Base-by-base conservation (phyloP, 208 protist species). In the Trypanosoma platydactyli region DNA sequence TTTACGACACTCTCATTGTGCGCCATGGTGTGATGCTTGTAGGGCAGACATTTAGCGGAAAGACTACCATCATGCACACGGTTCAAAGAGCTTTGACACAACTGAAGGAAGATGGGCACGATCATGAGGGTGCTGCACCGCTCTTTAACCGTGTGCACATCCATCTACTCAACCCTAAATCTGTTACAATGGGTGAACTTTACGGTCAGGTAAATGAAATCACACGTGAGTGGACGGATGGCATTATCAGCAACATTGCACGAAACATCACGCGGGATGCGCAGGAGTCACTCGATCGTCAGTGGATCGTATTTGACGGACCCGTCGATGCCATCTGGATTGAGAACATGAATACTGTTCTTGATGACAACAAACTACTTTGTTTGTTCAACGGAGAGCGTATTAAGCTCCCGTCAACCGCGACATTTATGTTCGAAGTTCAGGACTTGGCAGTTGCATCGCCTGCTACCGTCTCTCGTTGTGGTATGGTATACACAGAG, bases 241-340 rank as follows among this genome's bases (percentile, higher is more conserved):
- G 97, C 61, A 92, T 99, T 71, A 85, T 98, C n/a, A 95, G 92
- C 61, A 86, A 94, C 68, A 92, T 97, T 64, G 92, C 97, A 48
- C 87, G 97, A 54, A 80, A 77, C 35, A 85, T 96, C 54, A 92
- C 91, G 51, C 78, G 81, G 38, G 77, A 88, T 20, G 88, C 84
- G 20, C 81, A 89, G 46, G 82, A 77, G 16, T 80, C 65, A 40
- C 67, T 74, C 1, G 90, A 96, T 64, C 83, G 91, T 6, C 94
- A 98, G 35, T 99, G 97, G 97, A 83, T 98, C 51, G 83, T 99
- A 44, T 99, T 99, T 73, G 98, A 99, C 84, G 98, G 98, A n/a
- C 98, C 98, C 24, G 98, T 99, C 25, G 98, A 99, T 73, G 94
- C 98, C 5, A 64, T 99, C 16, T 99, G 98, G 98, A 99, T 99